phyloP scores from a whole-genome alignment of 805 yeast genomes.

The Saccharomycopsis sp. region DNA sequence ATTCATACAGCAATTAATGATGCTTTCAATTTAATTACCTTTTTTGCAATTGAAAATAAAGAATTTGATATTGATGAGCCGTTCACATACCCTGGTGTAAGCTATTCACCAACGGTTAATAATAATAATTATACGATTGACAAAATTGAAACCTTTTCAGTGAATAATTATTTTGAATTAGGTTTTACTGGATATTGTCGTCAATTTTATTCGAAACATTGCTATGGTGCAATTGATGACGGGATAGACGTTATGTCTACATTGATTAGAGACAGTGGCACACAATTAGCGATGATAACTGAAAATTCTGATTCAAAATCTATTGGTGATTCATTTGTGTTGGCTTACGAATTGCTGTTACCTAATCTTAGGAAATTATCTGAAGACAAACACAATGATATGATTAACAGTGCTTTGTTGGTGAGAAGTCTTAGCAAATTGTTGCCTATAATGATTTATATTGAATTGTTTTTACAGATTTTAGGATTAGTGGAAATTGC shows the following conservation, averaged over 20 bases:
- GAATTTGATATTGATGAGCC: neutral
- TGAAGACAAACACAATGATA: neutral
- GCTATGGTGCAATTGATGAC: slow-evolving; percentile 23
- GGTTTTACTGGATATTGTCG: slow-evolving; percentile 32
- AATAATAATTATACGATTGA: neutral
- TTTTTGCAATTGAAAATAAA: slow-evolving; percentile 9
- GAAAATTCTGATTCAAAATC: slow-evolving; percentile 24
- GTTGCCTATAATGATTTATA: neutral
- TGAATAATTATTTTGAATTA: slow-evolving; percentile 27
- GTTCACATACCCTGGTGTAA: no score
- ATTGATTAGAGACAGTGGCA: slow-evolving; percentile 32
- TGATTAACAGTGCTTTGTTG: neutral
- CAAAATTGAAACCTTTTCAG: slow-evolving; percentile 29
- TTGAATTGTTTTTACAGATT: neutral
- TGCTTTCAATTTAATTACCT: slow-evolving; percentile 1
- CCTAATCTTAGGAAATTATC: slow-evolving; percentile 2
- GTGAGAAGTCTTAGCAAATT: neutral
- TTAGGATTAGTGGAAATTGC: neutral
- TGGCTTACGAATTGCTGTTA: slow-evolving; percentile 23
- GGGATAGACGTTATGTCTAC: slow-evolving; percentile 33
- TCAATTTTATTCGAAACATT: slow-evolving; percentile 13
- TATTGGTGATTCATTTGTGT: slow-evolving; percentile 23
- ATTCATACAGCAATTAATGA: slow-evolving; percentile 7
- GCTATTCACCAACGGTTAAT: no score
- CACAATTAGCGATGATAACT: slow-evolving; percentile 30